Evolutionary conservation across 768 basidiomycete genomes (phyloP).

Genomic region (Holtermanniella nyarrowii): DNA sequence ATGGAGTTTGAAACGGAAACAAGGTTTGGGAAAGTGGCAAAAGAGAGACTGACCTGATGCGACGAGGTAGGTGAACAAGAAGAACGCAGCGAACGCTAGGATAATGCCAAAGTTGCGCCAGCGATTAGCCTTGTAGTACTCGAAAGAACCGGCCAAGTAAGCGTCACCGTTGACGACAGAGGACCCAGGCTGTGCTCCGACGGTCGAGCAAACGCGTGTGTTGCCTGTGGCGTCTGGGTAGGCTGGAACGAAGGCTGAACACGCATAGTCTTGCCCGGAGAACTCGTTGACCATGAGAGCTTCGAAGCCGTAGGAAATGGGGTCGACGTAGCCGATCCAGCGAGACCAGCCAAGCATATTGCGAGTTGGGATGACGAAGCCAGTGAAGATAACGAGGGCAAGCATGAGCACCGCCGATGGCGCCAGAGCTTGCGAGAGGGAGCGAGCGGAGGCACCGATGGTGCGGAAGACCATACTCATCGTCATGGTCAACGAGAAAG

Average conservation of each 20-base stretch:
- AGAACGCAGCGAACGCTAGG: slow-evolving; percentile 29
- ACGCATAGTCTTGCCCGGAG: slow-evolving; percentile 51
- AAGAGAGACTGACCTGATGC: slow-evolving; percentile 22
- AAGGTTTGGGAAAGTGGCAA: background rate
- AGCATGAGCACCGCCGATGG: slow-evolving; percentile 59
- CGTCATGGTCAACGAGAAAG: slow-evolving; percentile 53
- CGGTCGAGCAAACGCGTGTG: slow-evolving; percentile 26
- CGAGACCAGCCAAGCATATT: slow-evolving; percentile 42
- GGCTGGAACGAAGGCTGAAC: slow-evolving; percentile 34
- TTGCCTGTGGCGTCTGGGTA: slow-evolving; percentile 11
- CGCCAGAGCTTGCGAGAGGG: slow-evolving; percentile 55
- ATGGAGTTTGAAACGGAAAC: background rate
- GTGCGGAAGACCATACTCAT: slow-evolving; percentile 50
- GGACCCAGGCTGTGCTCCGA: slow-evolving; percentile 30
- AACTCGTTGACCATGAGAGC: slow-evolving; percentile 80
- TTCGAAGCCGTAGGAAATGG: slow-evolving; percentile 64
- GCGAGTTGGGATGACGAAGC: slow-evolving; percentile 44
- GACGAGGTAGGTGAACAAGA: slow-evolving; percentile 32
- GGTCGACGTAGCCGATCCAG: slow-evolving; percentile 60
- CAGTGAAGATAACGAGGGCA: slow-evolving; percentile 62
- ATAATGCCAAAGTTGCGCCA: slow-evolving; percentile 41
- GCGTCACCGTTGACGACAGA: slow-evolving; percentile 33
- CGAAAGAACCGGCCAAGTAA: slow-evolving; percentile 24
- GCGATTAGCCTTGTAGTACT: slow-evolving; percentile 27
- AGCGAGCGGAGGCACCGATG: slow-evolving; percentile 57